Evolutionary conservation across 192 early-diverging fungal genomes (phyloP).

Genomic region (Lobosporangium transversale): DNA sequence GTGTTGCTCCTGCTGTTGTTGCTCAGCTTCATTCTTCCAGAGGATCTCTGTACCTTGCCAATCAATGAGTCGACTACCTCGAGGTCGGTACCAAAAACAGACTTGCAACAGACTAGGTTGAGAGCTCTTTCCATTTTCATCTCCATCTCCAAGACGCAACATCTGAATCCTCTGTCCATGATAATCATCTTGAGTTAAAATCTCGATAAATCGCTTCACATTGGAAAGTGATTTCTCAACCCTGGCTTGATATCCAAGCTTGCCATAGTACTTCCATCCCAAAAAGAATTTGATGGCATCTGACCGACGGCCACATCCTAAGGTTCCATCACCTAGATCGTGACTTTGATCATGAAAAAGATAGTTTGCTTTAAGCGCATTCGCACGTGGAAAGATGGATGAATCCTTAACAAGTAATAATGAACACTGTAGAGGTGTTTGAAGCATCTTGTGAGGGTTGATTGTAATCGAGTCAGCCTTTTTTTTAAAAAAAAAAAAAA

Average conservation of each 20-base stretch:
- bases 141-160: slow-evolving; percentile 48
- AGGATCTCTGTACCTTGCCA: slow-evolving; percentile 20
- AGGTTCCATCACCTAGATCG: slow-evolving; percentile 79
- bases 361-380: slow-evolving; percentile 73
- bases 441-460: slow-evolving; percentile 88
- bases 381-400: slow-evolving; percentile 64
- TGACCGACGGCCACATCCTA: slow-evolving; percentile 83
- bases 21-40: slow-evolving; percentile 18
- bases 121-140: slow-evolving; percentile 27
- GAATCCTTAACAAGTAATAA: slow-evolving; percentile 69
- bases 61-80: slow-evolving; percentile 21
- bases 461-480: slow-evolving; percentile 76
- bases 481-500: too few relatives aligned
- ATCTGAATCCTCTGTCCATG: slow-evolving; percentile 53
- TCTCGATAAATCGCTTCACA: slow-evolving; percentile 57
- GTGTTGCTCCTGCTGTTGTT: background rate
- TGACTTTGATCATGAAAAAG: slow-evolving; percentile 72
- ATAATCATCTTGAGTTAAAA: slow-evolving; percentile 32
- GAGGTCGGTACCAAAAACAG: slow-evolving; percentile 83
- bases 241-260: slow-evolving; percentile 63
- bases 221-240: slow-evolving; percentile 68
- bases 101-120: slow-evolving; percentile 61
- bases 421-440: slow-evolving; percentile 82
- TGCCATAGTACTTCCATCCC: slow-evolving; percentile 80
- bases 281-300: slow-evolving; percentile 86